Evolutionary conservation across 1,284 basidiomycete species (phyloP).

Genomic region (Sanghuangporus weigelae): DNA sequence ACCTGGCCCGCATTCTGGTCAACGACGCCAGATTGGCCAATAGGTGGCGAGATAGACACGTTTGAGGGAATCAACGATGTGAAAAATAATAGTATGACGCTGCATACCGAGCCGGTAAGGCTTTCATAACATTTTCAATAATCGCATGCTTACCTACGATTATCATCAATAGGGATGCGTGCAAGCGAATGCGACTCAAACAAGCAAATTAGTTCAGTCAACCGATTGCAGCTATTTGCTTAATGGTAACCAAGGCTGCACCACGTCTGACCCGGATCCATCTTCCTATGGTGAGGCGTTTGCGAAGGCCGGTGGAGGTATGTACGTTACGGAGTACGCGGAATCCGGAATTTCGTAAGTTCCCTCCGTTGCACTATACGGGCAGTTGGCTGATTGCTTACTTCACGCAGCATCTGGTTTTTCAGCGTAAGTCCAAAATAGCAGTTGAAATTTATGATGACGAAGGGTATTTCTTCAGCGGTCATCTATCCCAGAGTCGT

Average conservation of each 20-base stretch:
- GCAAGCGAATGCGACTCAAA: conserved; percentile 43
- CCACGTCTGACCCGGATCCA: conserved; percentile 45
- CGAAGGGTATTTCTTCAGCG: conserved; percentile 32
- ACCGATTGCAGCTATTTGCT: conserved; percentile 54
- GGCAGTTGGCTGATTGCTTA: neutral
- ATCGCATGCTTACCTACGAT: neutral
- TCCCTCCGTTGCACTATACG: neutral
- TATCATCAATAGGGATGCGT: conserved; percentile 42
- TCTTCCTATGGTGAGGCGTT: conserved; percentile 63
- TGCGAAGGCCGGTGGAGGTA: conserved; percentile 58
- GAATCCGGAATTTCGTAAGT: conserved; percentile 56
- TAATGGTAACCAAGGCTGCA: conserved; percentile 60
- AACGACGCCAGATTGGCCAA: conserved; percentile 57
- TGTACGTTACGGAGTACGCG: conserved; percentile 69
- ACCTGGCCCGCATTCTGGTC: conserved; percentile 72
- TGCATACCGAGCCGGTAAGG: conserved; percentile 52
- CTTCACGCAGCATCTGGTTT: conserved; percentile 57
- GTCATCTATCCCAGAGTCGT: conserved; percentile 46
- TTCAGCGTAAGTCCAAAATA: conserved; percentile 41
- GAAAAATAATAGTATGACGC: conserved; percentile 57
- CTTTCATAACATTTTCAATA: neutral
- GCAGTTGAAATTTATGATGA: conserved; percentile 3
- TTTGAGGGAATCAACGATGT: conserved; percentile 71
- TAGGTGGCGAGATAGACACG: conserved; percentile 71
- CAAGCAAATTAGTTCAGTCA: conserved; percentile 48